phyloP scores from a whole-genome alignment of 805 yeast species.

The Metschnikowia lunata region DNA sequence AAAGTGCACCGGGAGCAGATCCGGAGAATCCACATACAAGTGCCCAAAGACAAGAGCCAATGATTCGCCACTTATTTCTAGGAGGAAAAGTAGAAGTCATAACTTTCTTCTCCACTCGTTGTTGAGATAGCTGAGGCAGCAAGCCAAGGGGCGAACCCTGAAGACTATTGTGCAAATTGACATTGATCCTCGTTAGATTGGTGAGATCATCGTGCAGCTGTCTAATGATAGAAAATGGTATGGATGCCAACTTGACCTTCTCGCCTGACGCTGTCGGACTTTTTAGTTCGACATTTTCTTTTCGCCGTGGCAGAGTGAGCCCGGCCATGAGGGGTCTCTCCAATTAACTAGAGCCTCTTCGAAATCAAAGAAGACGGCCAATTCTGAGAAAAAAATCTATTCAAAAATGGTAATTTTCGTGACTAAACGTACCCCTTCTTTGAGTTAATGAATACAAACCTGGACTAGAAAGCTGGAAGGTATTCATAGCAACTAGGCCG shows the following conservation, averaged over 20 bases:
- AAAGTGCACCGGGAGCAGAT: constrained; percentile 22
- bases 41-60: constrained; percentile 18
- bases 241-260: constrained; percentile 3
- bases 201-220: constrained; percentile 14
- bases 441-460: too few relatives aligned
- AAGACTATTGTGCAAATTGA: not conserved
- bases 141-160: not conserved
- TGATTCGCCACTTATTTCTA: constrained; percentile 15
- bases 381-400: too few relatives aligned
- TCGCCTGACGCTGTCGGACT: not conserved
- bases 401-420: too few relatives aligned
- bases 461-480: too few relatives aligned
- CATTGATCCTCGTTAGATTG: constrained; percentile 1
- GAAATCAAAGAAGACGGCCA: too few relatives aligned
- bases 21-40: constrained; percentile 17
- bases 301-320: too few relatives aligned
- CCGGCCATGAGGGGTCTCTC: too few relatives aligned
- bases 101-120: constrained; percentile 4
- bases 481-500: too few relatives aligned
- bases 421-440: too few relatives aligned
- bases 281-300: not conserved
- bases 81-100: constrained; percentile 18
- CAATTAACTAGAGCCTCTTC: too few relatives aligned
- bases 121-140: constrained; percentile 8
- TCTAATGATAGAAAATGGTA: constrained; percentile 10